A percentile compares a stretch with the other conserved stretches of the same genome.
Conservation (phyloP, 179 eudicot genomes). For the Silene coronaria region DNA sequence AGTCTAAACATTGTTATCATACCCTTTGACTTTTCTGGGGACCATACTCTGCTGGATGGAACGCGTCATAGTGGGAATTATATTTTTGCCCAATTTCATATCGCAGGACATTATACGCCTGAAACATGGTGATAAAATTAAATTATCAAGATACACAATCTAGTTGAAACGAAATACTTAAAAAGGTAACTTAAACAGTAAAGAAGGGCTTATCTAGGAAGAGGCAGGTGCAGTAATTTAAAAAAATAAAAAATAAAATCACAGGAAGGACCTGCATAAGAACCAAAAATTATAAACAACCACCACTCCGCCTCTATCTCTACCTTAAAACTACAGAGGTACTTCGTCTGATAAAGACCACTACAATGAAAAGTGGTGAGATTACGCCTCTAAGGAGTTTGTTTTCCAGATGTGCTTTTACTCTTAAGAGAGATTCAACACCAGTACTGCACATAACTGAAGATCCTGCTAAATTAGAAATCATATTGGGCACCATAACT, state of each 20-base stretch:
- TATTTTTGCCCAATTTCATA: conserved; percentile 88
- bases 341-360: background rate
- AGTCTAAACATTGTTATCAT: conserved; percentile 24
- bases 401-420: background rate
- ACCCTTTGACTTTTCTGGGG: conserved; percentile 99
- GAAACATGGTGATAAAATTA: conserved; percentile 44
- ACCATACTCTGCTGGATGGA: conserved; percentile 91
- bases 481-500: background rate
- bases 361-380: background rate
- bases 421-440: background rate
- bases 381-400: background rate
- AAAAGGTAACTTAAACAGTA: background rate
- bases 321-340: background rate
- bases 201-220: background rate
- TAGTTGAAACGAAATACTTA: conserved; percentile 32
- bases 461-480: conserved; percentile 4
- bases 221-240: background rate
- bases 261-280: no score
- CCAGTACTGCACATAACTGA: background rate
- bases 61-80: conserved; percentile 89
- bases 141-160: conserved; percentile 35
- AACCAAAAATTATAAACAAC: background rate
- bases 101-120: conserved; percentile 86
- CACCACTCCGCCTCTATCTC: background rate
- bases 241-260: no score